Conservation (phyloP, 169 alveolate genomes). For the Plasmodium vivax region DNA sequence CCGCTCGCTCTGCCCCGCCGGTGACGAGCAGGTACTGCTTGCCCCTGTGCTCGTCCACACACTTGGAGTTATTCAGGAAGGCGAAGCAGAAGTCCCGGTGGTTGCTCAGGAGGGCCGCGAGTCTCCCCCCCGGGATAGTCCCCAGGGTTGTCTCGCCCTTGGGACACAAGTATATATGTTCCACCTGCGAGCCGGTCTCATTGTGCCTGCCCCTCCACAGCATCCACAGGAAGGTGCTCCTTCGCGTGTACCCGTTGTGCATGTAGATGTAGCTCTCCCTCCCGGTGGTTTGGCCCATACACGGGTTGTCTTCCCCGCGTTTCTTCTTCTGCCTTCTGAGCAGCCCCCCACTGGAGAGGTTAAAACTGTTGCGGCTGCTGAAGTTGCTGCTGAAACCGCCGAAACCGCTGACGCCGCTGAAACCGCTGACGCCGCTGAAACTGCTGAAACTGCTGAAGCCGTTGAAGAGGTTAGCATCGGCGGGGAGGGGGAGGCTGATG, state of each 20-base stretch:
- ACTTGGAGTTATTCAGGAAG: slow-evolving; percentile 21
- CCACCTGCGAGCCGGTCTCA: neutral
- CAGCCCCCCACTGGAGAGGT: neutral
- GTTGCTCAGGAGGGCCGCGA: neutral
- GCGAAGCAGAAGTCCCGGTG: slow-evolving; percentile 35
- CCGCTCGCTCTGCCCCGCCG: neutral
- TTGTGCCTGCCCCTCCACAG: neutral
- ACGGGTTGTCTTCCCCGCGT: neutral
- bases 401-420: too few relatives aligned
- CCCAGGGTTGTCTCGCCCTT: neutral
- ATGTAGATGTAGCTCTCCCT: slow-evolving; percentile 4
- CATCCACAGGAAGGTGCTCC: slow-evolving; percentile 14
- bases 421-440: too few relatives aligned
- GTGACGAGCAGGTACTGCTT: slow-evolving; percentile 8
- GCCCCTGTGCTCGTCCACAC: neutral
- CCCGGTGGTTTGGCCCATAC: neutral
- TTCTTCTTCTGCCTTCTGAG: neutral
- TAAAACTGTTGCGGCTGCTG: too few relatives aligned
- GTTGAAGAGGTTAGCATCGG: slow-evolving; percentile 19
- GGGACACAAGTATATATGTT: neutral
- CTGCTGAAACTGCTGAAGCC: neutral
- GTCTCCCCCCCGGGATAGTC: neutral
- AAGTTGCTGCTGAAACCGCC: too few relatives aligned
- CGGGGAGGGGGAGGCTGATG: slow-evolving; percentile 1
- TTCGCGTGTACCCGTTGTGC: neutral